phyloP scores from a whole-genome alignment of 768 basidiomycete species.

The Rhizopogon vinicolor region DNA sequence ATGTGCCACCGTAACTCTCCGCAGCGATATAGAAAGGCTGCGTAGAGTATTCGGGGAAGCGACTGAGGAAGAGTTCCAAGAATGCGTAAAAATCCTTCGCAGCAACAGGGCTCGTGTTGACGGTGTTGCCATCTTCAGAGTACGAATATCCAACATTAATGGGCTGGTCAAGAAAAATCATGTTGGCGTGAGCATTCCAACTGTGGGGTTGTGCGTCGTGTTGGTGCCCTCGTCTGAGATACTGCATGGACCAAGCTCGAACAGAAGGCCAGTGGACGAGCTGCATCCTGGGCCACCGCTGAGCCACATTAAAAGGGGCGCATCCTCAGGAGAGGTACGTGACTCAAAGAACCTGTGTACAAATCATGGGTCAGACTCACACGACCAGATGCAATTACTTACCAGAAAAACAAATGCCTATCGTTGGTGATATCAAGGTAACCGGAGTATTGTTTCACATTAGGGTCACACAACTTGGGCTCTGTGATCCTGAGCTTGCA shows the following conservation, averaged over 20 bases:
- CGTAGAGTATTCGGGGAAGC: constrained; percentile 68
- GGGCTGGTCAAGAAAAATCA: constrained; percentile 70
- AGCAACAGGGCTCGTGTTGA: constrained; percentile 79
- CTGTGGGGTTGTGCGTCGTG: constrained; percentile 70
- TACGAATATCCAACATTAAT: constrained; percentile 91
- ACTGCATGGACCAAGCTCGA: constrained; percentile 88
- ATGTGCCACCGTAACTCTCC: constrained; percentile 77
- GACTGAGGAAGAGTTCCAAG: constrained; percentile 72
- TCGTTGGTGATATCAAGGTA: constrained; percentile 79
- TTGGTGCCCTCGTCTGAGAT: constrained; percentile 66
- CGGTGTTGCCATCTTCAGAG: constrained; percentile 64
- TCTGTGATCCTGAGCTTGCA: constrained; percentile 60
- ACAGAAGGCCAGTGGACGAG: constrained; percentile 79
- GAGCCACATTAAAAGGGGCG: constrained; percentile 89
- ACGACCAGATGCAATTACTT: constrained; percentile 12
- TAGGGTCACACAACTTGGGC: constrained; percentile 71
- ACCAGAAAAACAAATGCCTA: constrained; percentile 90
- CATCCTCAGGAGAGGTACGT: constrained; percentile 62
- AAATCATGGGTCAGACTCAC: too few species aligned
- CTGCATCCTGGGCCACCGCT: constrained; percentile 76
- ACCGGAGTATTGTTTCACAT: constrained; percentile 73
- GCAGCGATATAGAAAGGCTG: constrained; percentile 76
- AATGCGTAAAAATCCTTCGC: constrained; percentile 90
- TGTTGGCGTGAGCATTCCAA: constrained; percentile 75
- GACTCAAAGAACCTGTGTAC: constrained; percentile 82